Percentiles rank a stretch among this genome's conserved stretches.
Conservation (phyloP, 805 yeast species). For the Yarrowia deformans region DNA sequence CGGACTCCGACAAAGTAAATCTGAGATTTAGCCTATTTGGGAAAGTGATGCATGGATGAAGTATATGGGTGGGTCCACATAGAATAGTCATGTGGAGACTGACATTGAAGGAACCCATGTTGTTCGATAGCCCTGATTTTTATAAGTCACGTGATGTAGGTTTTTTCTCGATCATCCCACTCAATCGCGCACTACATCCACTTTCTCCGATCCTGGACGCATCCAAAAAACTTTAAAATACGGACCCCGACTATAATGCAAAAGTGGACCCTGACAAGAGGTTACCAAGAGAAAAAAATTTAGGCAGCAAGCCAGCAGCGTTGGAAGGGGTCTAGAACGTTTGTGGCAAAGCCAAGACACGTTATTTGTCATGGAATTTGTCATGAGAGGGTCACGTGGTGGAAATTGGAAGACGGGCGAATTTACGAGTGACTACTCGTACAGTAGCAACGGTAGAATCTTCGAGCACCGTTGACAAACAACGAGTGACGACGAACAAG, state of each 20-base stretch:
- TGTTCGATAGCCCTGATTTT: neutral
- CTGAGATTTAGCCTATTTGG: constrained; percentile 16
- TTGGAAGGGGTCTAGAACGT: constrained; percentile 4
- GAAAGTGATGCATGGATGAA: constrained; percentile 1
- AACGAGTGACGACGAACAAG: too few relatives aligned
- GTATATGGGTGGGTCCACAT: neutral
- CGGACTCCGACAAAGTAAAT: constrained; percentile 36
- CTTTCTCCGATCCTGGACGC: too few relatives aligned
- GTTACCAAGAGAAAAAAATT: constrained; percentile 2
- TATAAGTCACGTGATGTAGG: neutral
- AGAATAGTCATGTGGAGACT: too few relatives aligned
- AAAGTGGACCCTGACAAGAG: neutral
- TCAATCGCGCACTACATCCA: neutral
- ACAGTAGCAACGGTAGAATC: too few relatives aligned
- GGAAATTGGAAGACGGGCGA: neutral
- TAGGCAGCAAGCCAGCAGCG: neutral
- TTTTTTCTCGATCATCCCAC: neutral
- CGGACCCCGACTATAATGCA: constrained; percentile 15
- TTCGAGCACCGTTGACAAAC: too few relatives aligned
- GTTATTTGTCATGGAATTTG: neutral
- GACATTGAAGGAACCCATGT: too few relatives aligned
- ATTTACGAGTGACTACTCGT: too few relatives aligned
- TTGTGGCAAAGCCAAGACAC: neutral
- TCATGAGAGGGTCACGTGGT: neutral
- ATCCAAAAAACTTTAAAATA: neutral